Conservation (phyloP, 2,329 filamentous ascomycete genomes). For the Hymenoscyphus linearis region DNA sequence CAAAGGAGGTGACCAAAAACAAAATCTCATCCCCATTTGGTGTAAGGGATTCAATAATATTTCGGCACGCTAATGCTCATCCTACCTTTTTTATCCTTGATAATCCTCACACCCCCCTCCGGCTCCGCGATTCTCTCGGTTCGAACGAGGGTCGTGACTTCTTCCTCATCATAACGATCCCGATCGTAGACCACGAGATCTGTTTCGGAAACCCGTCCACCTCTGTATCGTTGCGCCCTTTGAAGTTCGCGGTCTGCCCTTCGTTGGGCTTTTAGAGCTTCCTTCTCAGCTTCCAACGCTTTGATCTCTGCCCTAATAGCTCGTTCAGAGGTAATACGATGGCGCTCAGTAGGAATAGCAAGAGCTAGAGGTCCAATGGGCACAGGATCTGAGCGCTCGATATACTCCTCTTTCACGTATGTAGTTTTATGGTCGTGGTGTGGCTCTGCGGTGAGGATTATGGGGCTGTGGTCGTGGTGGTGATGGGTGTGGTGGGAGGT, state of each 20-base stretch:
- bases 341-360: constrained; percentile 35
- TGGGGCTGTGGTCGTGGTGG: constrained; percentile 34
- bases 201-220: constrained; percentile 51
- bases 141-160: constrained; percentile 49
- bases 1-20: constrained; percentile 20
- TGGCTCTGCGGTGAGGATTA: constrained; percentile 38
- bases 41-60: constrained; percentile 45
- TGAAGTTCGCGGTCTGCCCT: constrained; percentile 40
- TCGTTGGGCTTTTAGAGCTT: constrained; percentile 52
- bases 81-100: constrained; percentile 95
- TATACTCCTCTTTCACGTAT: constrained; percentile 20
- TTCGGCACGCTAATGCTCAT: constrained; percentile 78
- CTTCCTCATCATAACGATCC: constrained; percentile 41
- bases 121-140: constrained; percentile 49
- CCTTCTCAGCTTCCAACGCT: constrained; percentile 61
- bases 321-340: constrained; percentile 34
- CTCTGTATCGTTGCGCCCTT: constrained; percentile 46
- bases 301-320: constrained; percentile 70
- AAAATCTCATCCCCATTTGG: constrained; percentile 32
- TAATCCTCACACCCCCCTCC: constrained; percentile 61
- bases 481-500: constrained; percentile 12
- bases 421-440: constrained; percentile 25
- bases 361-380: constrained; percentile 39
- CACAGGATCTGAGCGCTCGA: constrained; percentile 27
- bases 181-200: constrained; percentile 59